These are phyloP conservation scores for Hyphopichia pseudoburtonii DNA, from an alignment of 1,139 yeast species.

Conservation along the genomic window DNA sequence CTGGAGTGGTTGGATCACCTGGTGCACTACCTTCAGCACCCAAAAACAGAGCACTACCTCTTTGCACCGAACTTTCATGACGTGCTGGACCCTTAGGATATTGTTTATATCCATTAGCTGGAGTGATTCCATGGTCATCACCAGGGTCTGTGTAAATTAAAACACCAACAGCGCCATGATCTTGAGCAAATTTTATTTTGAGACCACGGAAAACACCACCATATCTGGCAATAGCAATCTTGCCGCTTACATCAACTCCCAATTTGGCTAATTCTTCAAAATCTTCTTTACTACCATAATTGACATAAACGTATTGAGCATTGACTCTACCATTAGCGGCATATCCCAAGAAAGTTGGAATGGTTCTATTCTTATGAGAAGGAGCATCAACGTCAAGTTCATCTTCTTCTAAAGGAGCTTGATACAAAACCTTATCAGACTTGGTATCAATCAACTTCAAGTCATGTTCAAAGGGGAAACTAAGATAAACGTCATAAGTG, in stretches of 20 bases:
- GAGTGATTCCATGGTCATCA: conserved; percentile 43
- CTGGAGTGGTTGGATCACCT: conserved; percentile 91
- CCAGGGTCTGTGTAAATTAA: conserved; percentile 47
- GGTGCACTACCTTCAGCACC: conserved; percentile 61
- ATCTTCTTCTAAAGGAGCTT: conserved; percentile 73
- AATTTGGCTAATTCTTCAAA: conserved; percentile 30
- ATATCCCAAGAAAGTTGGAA: conserved; percentile 48
- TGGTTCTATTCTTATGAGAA: conserved; percentile 45
- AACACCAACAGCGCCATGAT: conserved; percentile 46
- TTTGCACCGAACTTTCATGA: conserved; percentile 59
- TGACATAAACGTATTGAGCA: conserved; percentile 43
- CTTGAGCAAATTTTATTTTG: conserved; percentile 50
- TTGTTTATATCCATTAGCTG: conserved; percentile 44
- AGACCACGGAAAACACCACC: conserved; percentile 45
- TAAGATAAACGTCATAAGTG: conserved; percentile 56
- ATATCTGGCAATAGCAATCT: conserved; percentile 43
- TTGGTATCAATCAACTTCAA: conserved; percentile 38
- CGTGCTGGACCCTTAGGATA: conserved; percentile 49
- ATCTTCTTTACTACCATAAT: conserved; percentile 41
- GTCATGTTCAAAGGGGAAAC: conserved; percentile 49
- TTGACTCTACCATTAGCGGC: conserved; percentile 52
- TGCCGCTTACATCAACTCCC: conserved; percentile 41
- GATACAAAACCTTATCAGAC: conserved; percentile 41
- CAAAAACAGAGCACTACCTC: conserved; percentile 81
- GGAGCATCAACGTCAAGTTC: conserved; percentile 69